Base-by-base conservation (phyloP, 805 yeast genomes). In the Wickerhamomyces queroliae region DNA sequence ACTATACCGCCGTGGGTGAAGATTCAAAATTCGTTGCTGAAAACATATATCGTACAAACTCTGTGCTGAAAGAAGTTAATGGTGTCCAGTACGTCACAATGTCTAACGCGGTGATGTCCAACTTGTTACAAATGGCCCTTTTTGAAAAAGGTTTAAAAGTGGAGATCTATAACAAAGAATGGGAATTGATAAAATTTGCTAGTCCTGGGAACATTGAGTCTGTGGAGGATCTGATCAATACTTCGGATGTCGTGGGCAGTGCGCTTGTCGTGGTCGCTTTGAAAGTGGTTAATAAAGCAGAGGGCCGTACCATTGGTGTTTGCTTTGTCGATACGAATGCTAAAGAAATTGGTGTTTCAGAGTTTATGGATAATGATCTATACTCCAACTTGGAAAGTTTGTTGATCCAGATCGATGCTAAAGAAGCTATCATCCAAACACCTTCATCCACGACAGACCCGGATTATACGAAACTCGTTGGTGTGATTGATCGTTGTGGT, bases 151-250 rank as follows among this genome's bases (percentile, higher is more conserved):
- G 89, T 15, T 72, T 72, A 52, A 88, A 88, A 57, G 74, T 93
- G 15, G 96, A 90, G 55, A 74, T 93, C 15, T 91, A 84, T 57
- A 80, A 79, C 48, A 77, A 71, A 55, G 64, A 61, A 44, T 91
- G 95, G 75, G 68, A 60, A 36, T 63, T 74, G 38, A 49, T 64
- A 46, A 73, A 67, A 41, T 63, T 70, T 32, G 96, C 96, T 0
- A 82, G 95, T 1, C 97, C 98, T 0, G 99, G 99, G 6, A 90
- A 93, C 59, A 64, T 90, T 36, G 85, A 81, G 42, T 79, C 70
- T 32, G 76, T 84, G 35, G 96, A 86, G 48, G 89, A 83, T 25
- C 63, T 87, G 61, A 67, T 88, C 46, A 64, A 64, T 38, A 56
- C 66, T 3, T 64, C 73, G 10, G 40, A 47, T n/a, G n/a, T n/a